Conservation (phyloP, 139 green algal species). For the Picochlorum costavermella region DNA sequence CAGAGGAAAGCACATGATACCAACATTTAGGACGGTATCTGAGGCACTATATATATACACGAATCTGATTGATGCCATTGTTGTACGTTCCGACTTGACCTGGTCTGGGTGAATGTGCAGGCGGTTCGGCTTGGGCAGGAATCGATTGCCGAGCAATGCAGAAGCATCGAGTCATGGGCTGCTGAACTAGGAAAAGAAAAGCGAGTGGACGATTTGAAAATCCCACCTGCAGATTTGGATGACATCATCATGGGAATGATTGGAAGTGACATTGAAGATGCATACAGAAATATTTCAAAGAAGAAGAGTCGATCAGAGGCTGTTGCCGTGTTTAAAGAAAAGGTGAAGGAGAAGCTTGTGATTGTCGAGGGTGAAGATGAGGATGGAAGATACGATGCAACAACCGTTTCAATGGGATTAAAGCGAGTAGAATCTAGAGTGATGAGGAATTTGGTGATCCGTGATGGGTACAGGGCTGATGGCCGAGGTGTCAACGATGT, state of each 20-base stretch:
- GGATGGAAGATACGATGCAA: neutral
- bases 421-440: constrained; percentile 45
- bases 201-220: constrained; percentile 31
- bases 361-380: constrained; percentile 2
- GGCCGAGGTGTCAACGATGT: constrained; percentile 66
- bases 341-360: constrained; percentile 18
- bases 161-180: constrained; percentile 62
- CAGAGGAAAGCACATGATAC: constrained; percentile 9
- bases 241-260: constrained; percentile 32
- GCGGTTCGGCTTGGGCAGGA: constrained; percentile 43
- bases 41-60: constrained; percentile 7
- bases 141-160: constrained; percentile 58
- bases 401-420: constrained; percentile 12
- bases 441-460: constrained; percentile 53
- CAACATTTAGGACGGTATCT: constrained; percentile 34
- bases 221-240: constrained; percentile 46
- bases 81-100: neutral
- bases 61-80: too few species aligned
- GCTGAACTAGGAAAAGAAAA: constrained; percentile 65
- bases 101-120: constrained; percentile 10
- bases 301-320: constrained; percentile 44
- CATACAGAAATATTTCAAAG: constrained; percentile 20
- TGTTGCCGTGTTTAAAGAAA: constrained; percentile 20
- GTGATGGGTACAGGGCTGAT: constrained; percentile 63
- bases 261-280: constrained; percentile 11